These are phyloP conservation scores for Neonectria ditissima DNA, from an alignment of 2,329 filamentous ascomycete genomes.

Conservation along the genomic window DNA sequence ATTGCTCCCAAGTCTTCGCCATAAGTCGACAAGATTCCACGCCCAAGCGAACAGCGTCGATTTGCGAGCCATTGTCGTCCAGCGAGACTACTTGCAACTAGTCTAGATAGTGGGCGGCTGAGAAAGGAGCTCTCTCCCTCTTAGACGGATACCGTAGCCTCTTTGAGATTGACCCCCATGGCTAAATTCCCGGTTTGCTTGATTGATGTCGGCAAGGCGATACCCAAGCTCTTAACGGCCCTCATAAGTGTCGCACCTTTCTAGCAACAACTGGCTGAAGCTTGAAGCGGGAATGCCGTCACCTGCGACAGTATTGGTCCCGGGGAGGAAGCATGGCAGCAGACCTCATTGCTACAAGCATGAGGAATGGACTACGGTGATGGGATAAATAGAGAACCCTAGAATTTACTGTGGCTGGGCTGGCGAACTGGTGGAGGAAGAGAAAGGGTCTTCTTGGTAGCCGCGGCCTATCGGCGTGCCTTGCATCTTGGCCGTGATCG, in stretches of 20 bases:
- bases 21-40: neutral
- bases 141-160: conserved; percentile 2
- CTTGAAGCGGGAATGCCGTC: neutral
- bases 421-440: conserved; percentile 5
- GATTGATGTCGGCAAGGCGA: neutral
- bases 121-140: conserved; percentile 2
- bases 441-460: neutral
- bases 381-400: neutral
- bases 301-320: neutral
- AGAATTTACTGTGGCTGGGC: neutral
- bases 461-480: conserved; percentile 8
- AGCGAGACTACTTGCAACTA: neutral
- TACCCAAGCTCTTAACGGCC: neutral
- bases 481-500: neutral
- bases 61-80: neutral
- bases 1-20: neutral
- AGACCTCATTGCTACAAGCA: neutral
- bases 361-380: neutral
- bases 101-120: neutral
- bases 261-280: neutral
- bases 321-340: neutral
- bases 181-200: neutral
- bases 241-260: neutral
- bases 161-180: neutral
- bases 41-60: neutral